Conservation (phyloP, 1,139 yeast species). For the Candida dubliniensis region DNA sequence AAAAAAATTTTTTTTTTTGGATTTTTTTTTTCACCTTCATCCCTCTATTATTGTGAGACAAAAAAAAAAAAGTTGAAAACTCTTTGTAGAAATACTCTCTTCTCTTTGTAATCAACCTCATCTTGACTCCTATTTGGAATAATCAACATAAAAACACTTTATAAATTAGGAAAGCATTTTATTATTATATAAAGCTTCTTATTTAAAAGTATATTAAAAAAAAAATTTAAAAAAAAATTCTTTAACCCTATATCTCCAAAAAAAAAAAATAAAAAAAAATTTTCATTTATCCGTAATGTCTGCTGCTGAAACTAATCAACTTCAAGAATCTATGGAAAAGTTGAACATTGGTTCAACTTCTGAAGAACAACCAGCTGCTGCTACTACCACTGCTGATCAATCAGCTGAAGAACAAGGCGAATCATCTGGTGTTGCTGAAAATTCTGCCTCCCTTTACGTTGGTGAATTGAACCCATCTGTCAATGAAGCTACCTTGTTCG, state of each 20-base stretch:
- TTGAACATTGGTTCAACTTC: slow-evolving; percentile 41
- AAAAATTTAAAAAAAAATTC: slow-evolving; percentile 8
- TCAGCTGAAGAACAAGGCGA: slow-evolving; percentile 31
- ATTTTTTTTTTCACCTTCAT: too few relatives aligned
- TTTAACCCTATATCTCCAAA: slow-evolving; percentile 7
- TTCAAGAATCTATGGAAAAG: slow-evolving; percentile 59
- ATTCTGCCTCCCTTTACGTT: slow-evolving; percentile 88
- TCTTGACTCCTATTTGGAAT: slow-evolving; percentile 6
- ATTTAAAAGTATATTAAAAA: slow-evolving; percentile 7
- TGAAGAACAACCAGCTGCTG: slow-evolving; percentile 13
- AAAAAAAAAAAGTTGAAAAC: background rate
- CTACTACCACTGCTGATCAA: slow-evolving; percentile 20
- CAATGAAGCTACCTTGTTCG: slow-evolving; percentile 93
- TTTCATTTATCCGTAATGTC: slow-evolving; percentile 34
- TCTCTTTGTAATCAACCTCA: slow-evolving; percentile 1
- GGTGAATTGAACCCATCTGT: slow-evolving; percentile 95
- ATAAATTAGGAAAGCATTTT: slow-evolving; percentile 5
- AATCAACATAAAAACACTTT: slow-evolving; percentile 4
- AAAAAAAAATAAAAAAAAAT: slow-evolving; percentile 9
- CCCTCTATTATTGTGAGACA: background rate
- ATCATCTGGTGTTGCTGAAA: slow-evolving; percentile 43
- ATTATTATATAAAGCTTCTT: slow-evolving; percentile 5
- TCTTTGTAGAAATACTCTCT: background rate
- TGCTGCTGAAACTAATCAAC: slow-evolving; percentile 49
- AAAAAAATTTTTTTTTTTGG: too few relatives aligned